Conservation (phyloP, 2,329 filamentous ascomycete genomes). For the Emericellopsis atlantica region DNA sequence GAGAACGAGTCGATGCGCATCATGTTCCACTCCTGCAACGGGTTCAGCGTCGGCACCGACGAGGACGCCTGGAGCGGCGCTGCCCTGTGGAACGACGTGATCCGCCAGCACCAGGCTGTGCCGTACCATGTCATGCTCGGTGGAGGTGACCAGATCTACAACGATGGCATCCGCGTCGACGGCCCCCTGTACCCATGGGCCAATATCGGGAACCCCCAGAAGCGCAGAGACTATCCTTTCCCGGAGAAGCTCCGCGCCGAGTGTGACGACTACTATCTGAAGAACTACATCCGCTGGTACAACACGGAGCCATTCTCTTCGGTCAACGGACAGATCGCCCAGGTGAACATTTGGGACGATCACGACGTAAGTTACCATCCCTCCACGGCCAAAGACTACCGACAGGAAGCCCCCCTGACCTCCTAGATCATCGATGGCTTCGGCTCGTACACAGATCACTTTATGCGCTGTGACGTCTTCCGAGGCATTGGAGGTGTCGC, state of each 20-base stretch:
- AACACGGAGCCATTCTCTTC: slow-evolving; percentile 71
- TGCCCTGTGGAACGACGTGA: slow-evolving; percentile 89
- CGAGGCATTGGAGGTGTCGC: slow-evolving; percentile 82
- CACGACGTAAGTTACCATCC: slow-evolving; percentile 51
- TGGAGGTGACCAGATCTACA: slow-evolving; percentile 93
- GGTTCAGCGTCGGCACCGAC: slow-evolving; percentile 81
- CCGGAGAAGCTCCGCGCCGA: slow-evolving; percentile 66
- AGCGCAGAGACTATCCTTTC: slow-evolving; percentile 70
- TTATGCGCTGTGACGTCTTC: slow-evolving; percentile 89
- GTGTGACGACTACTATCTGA: slow-evolving; percentile 81
- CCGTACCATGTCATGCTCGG: slow-evolving; percentile 96
- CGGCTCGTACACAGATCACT: slow-evolving; percentile 85
- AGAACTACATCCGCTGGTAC: slow-evolving; percentile 82
- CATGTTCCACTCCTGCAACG: slow-evolving; percentile 98
- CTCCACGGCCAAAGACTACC: background rate
- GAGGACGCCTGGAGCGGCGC: slow-evolving; percentile 78
- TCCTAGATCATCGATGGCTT: slow-evolving; percentile 77
- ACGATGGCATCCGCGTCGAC: slow-evolving; percentile 77
- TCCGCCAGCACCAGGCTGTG: slow-evolving; percentile 62
- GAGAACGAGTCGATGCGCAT: slow-evolving; percentile 83
- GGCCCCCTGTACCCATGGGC: slow-evolving; percentile 79
- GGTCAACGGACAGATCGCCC: slow-evolving; percentile 83
- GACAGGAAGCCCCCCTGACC: slow-evolving; percentile 1
- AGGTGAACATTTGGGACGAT: slow-evolving; percentile 97
- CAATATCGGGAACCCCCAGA: slow-evolving; percentile 67